A percentile compares a stretch with the other conserved stretches of the same genome.
Conservation (phyloP, 2,329 filamentous ascomycete genomes). For the Seiridium cupressi region DNA sequence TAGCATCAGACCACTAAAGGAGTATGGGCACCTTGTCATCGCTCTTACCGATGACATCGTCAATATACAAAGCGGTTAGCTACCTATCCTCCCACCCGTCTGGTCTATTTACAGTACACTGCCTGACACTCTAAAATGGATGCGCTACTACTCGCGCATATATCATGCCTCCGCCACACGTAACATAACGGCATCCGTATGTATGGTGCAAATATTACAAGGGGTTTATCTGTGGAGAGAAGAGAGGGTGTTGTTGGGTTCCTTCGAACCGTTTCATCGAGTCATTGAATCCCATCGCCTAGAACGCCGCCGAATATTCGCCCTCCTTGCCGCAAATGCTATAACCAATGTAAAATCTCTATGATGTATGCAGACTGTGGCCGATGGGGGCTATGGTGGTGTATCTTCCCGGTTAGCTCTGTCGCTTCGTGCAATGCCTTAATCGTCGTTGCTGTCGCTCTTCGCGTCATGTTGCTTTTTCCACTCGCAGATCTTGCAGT, state of each 20-base stretch:
- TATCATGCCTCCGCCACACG: neutral
- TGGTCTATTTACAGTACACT: neutral
- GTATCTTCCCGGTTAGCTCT: constrained; percentile 6
- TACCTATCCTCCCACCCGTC: neutral
- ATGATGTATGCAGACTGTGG: constrained; percentile 20
- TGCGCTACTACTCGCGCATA: neutral
- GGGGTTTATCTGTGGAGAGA: constrained; percentile 18
- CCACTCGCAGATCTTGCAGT: constrained; percentile 63
- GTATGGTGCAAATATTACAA: constrained; percentile 2
- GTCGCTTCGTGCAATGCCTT: constrained; percentile 7
- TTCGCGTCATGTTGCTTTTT: constrained; percentile 47
- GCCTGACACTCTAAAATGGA: neutral
- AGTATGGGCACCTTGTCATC: neutral
- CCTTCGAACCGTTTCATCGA: constrained; percentile 17
- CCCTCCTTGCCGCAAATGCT: constrained; percentile 21
- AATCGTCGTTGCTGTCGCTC: constrained; percentile 31
- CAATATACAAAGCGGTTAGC: neutral
- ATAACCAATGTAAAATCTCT: constrained; percentile 14
- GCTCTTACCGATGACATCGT: neutral
- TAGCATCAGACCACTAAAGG: neutral
- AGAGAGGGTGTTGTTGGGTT: constrained; percentile 17
- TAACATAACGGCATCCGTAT: neutral
- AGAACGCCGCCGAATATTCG: constrained; percentile 19
- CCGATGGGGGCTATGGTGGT: constrained; percentile 14
- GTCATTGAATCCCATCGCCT: constrained; percentile 19